Percentiles rank a stretch among this genome's conserved stretches.
Evolutionary conservation across 2,329 filamentous ascomycete species (phyloP).

Genomic region (Phoma herbarum): DNA sequence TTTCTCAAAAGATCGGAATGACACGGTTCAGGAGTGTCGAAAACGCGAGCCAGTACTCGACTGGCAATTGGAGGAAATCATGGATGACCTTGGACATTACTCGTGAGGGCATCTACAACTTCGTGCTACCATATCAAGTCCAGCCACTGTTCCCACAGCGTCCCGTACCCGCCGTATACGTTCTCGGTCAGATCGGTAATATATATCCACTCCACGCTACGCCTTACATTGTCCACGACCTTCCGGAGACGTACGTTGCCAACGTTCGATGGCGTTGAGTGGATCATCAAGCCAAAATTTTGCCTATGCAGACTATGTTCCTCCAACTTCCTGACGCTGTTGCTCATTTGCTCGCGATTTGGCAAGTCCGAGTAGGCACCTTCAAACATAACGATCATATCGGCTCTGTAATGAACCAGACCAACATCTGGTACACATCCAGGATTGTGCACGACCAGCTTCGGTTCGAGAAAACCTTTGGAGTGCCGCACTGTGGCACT

Average conservation of each 20-base stretch:
- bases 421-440: conserved; percentile 31
- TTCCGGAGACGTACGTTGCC: conserved; percentile 28
- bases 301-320: conserved; percentile 23
- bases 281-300: conserved; percentile 30
- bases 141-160: conserved; percentile 34
- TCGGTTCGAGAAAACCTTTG: conserved; percentile 26
- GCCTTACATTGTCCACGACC: conserved; percentile 32
- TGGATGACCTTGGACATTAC: conserved; percentile 20
- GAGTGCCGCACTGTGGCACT: conserved; percentile 30
- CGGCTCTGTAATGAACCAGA: conserved; percentile 24
- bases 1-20: neutral
- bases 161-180: conserved; percentile 30
- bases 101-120: neutral
- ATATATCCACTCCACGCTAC: conserved; percentile 35
- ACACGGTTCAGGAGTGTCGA: neutral
- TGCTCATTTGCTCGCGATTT: conserved; percentile 16
- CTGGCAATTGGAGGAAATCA: conserved; percentile 20
- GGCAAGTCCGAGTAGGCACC: conserved; percentile 29
- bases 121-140: conserved; percentile 21
- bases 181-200: conserved; percentile 32
- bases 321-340: conserved; percentile 15
- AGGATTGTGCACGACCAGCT: conserved; percentile 35
- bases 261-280: conserved; percentile 28
- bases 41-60: conserved; percentile 13
- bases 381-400: conserved; percentile 40